phyloP scores from a whole-genome alignment of 768 basidiomycete species.

The Kwoniella europaea region DNA sequence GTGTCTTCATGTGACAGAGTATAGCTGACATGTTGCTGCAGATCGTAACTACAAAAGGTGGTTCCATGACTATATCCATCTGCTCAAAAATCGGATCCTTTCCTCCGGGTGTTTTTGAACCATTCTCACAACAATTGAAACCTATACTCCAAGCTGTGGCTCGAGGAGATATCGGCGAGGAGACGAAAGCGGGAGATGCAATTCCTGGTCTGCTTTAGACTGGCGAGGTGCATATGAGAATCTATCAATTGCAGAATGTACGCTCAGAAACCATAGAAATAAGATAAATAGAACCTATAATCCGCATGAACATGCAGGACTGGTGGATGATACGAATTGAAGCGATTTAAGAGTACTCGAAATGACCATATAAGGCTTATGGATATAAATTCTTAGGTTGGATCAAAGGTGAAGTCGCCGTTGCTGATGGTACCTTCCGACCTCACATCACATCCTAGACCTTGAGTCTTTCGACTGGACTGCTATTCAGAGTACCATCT shows the following conservation, averaged over 20 bases:
- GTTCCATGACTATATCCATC: slow-evolving; percentile 5
- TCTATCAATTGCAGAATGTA: too few species aligned
- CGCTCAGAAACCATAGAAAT: too few species aligned
- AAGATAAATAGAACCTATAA: too few species aligned
- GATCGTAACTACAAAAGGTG: slow-evolving; percentile 16
- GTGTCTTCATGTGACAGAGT: neutral
- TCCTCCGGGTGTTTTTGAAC: slow-evolving; percentile 15
- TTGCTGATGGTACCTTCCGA: too few species aligned
- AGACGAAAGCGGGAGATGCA: neutral
- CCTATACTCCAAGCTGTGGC: slow-evolving; percentile 8
- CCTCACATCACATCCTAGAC: too few species aligned
- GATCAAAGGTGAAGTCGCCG: too few species aligned
- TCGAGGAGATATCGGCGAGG: slow-evolving; percentile 17
- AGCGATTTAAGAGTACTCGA: too few species aligned
- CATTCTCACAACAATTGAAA: slow-evolving; percentile 4
- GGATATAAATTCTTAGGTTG: too few species aligned
- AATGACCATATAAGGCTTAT: too few species aligned
- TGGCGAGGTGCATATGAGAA: neutral
- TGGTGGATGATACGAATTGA: too few species aligned
- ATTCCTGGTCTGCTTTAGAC: neutral
- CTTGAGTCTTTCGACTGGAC: too few species aligned
- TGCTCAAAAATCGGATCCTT: slow-evolving; percentile 14
- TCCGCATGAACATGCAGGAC: too few species aligned
- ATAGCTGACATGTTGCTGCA: neutral
- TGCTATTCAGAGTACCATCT: neutral